Evolutionary conservation across 306 rosid genomes (phyloP).

Genomic region (Argentina anserina): DNA sequence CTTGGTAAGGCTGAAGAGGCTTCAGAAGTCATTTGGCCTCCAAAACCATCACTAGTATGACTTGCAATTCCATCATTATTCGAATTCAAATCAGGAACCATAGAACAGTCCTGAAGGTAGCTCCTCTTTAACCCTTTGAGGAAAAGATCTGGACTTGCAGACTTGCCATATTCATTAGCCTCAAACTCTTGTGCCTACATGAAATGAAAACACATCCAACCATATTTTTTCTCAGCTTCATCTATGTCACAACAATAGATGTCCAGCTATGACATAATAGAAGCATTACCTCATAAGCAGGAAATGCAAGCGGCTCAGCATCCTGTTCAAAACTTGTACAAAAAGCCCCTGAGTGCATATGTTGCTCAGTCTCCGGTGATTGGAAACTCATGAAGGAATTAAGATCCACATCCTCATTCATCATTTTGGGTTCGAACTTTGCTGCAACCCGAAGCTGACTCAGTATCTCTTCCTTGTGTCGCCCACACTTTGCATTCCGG

Average conservation of each 20-base stretch:
- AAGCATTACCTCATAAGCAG: conserved; percentile 47
- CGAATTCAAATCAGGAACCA: conserved; percentile 33
- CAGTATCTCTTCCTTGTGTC: conserved; percentile 64
- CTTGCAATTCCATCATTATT: conserved; percentile 23
- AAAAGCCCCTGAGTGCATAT: conserved; percentile 25
- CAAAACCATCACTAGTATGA: conserved; percentile 27
- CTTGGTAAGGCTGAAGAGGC: conserved; percentile 33
- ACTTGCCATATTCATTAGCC: conserved; percentile 32
- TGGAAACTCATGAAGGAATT: conserved; percentile 18
- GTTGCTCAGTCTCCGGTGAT: conserved; percentile 28
- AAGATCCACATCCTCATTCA: conserved; percentile 15
- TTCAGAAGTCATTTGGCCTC: conserved; percentile 28
- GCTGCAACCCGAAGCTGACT: conserved; percentile 69
- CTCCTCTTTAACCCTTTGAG: conserved; percentile 24
- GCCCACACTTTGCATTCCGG: conserved; percentile 79
- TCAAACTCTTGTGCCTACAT: conserved; percentile 34
- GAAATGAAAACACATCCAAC: neutral
- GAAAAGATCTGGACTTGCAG: conserved; percentile 38
- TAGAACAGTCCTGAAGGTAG: conserved; percentile 34
- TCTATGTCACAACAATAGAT: neutral
- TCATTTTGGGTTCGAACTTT: conserved; percentile 48
- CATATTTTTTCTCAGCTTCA: neutral
- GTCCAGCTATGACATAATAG: conserved; percentile 8
- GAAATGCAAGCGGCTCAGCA: conserved; percentile 34
- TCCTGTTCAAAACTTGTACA: conserved; percentile 33